Percentiles rank a stretch among this genome's conserved stretches.
Conservation (phyloP, 352 stramenopile genomes). For the Saprolegnia diclina region DNA sequence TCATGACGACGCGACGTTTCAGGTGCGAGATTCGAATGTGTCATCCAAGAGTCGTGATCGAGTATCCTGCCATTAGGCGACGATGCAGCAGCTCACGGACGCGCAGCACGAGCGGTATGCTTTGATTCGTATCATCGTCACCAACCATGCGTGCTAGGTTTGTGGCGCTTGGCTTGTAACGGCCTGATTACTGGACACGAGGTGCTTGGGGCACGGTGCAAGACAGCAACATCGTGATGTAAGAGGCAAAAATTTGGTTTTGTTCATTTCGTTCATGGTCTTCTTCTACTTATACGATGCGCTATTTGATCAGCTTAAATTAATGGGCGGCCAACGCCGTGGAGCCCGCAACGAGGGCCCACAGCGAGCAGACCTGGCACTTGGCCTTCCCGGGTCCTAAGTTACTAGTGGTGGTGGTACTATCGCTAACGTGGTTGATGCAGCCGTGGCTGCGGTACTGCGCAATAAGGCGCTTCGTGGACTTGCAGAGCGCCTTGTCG, state of each 20-base stretch:
- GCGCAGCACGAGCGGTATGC: conserved; percentile 26
- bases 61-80: conserved; percentile 5
- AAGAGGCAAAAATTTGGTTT: neutral
- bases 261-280: neutral
- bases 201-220: neutral
- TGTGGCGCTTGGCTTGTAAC: conserved; percentile 44
- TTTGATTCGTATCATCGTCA: conserved; percentile 17
- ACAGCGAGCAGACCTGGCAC: conserved; percentile 77
- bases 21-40: conserved; percentile 28
- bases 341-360: conserved; percentile 45
- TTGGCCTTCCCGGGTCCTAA: conserved; percentile 27
- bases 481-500: conserved; percentile 64
- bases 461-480: conserved; percentile 55
- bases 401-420: conserved; percentile 5
- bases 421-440: conserved; percentile 4
- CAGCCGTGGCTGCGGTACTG: conserved; percentile 62
- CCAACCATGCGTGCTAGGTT: conserved; percentile 34
- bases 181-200: conserved; percentile 26
- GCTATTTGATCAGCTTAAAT: conserved; percentile 2
- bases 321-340: conserved; percentile 22
- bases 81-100: conserved; percentile 23
- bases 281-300: neutral
- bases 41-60: conserved; percentile 23
- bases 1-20: conserved; percentile 62
- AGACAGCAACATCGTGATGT: neutral